Evolutionary conservation across 768 basidiomycete species (phyloP), one percentile per base, ranked within the genome.

Genomic region (Pholiota conissans): DNA sequence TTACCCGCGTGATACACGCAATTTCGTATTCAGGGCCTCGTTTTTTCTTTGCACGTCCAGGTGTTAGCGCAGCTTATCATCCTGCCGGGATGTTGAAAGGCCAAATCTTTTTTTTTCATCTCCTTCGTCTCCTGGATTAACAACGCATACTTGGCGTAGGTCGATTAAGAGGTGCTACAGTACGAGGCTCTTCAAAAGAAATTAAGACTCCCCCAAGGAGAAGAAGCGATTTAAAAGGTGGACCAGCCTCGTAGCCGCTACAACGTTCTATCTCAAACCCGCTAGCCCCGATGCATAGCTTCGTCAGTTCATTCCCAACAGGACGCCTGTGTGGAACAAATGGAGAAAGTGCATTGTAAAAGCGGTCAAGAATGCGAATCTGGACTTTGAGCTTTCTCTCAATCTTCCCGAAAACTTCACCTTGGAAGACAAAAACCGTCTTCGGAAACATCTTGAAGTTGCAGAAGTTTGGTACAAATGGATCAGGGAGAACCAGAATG

Each of bases 11-110:
- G n/a, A n/a, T n/a, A n/a, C n/a, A n/a, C n/a, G n/a, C n/a, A n/a
- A n/a, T n/a, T n/a, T n/a, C n/a, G n/a, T n/a, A n/a, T n/a, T n/a
- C n/a, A n/a, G n/a, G n/a, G n/a, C n/a, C n/a, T n/a, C n/a, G n/a
- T n/a, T n/a, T n/a, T n/a, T n/a, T n/a, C n/a, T n/a, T n/a, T n/a
- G n/a, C n/a, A n/a, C n/a, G n/a, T n/a, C n/a, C n/a, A n/a, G n/a
- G n/a, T n/a, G n/a, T 49, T 63, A 13, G 35, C 53, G 5, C 61
- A 63, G 16, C 42, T 63, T 11, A 52, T 63, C 48, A 51, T 63
- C 40, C 39, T 63, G 18, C 61, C 61, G 3, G 58, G 4, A 24
- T 18, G 14, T 59, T 63, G 18, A 35, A 48, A 2, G 61, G 61
- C 1, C 61, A 63, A 37, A 54, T 60, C 29, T 9, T 63, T 22